Evolutionary conservation across 257 asterid species (phyloP), one percentile per base, ranked within the genome.

Genomic region (Scutellaria barbata): DNA sequence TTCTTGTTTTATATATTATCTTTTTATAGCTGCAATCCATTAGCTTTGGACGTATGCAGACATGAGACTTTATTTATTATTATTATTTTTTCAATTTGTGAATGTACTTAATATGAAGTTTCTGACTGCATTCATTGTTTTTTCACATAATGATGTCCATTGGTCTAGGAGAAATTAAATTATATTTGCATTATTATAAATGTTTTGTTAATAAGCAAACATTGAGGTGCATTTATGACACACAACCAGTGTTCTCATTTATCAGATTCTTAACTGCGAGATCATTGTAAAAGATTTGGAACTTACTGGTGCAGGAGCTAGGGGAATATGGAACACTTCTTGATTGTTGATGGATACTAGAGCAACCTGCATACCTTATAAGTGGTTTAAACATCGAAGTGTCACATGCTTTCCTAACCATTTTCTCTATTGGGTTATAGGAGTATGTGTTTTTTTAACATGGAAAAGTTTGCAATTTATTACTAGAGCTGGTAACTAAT

Each of bases 131-230:
- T 43, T 57, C 40, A 18, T 64, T 61, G 10, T 20, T 52, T 43
- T 22, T 48, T 71, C n/a, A 17, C 68, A 71, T 59, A 33, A 46
- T 16, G 55, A 45, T 70, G 52, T 37, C 9, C 51, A 22, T 55
- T 69, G 45, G 46, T 35, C n/a, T 69, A 56, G 45, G 33, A 69
- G 35, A 30, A 46, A 22, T 25, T 13, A 48, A 30, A 25, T 13
- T 13, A n/a, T 46, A 22, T n/a, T 42, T 18, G 50, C 55, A 20
- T 63, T 18, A 6, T 18, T 45, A 43, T 16, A 52, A 37, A 67
- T 5, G 52, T 11, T 17, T n/a, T n/a, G 66, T 8, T 53, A 12
- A 10, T 40, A 16, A 62, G 52, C 52, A 40, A 40, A 25, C 57
- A 13, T 1, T 8, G 8, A 12, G 57, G 11, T 46, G 47, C 33